Evolutionary conservation across 2,329 filamentous ascomycete species (phyloP), one percentile per base, ranked within the genome.

Genomic region (Thelonectria discophora): DNA sequence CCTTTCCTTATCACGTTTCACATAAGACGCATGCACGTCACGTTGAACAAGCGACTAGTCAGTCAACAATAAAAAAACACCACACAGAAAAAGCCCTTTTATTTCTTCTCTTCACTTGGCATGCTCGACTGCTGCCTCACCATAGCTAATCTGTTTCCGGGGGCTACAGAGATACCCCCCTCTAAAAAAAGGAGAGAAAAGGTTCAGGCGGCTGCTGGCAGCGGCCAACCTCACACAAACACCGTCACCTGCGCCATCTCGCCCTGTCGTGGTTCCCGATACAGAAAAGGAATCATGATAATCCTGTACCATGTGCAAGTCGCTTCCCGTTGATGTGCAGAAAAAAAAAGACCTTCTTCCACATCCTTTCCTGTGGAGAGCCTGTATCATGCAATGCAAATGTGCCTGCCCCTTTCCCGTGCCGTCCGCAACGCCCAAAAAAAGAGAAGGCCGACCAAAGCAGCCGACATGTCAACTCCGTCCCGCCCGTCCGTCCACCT

Each of bases 181-280:
- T n/a, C n/a, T n/a, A 30, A 30, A 13, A 40, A 5, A 40, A 40
- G 2, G 11, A 40, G 13, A 40, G 12, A 13, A 40, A 17, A 13
- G 37, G 12, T 3, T 40, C n/a, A 13, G 5, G 37, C 37, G 6
- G 6, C n/a, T 63, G 43, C 27, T 8, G 9, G 7, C 27, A 10
- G 27, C 27, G 7, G 27, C 5, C 4, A 30, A 30, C 27, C 27
- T 30, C 27, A 30, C 68, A 71, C 68, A 37, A 37, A 52, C 65
- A 34, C 58, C 55, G 61, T 62, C 60, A 59, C 61, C 55, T 72
- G 65, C 69, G 64, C 63, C 67, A 72, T 72, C 69, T 69, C 30
- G 43, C 17, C 27, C 59, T 63, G 59, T 32, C 55, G 68, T 66
- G 59, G 34, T 52, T 46, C 60, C 34, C 32, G 39, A 18, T 48